A percentile compares a stretch with the other conserved stretches of the same genome.
phyloP scores from a whole-genome alignment of 2,329 filamentous ascomycete genomes.

The Karstenula rhodostoma region DNA sequence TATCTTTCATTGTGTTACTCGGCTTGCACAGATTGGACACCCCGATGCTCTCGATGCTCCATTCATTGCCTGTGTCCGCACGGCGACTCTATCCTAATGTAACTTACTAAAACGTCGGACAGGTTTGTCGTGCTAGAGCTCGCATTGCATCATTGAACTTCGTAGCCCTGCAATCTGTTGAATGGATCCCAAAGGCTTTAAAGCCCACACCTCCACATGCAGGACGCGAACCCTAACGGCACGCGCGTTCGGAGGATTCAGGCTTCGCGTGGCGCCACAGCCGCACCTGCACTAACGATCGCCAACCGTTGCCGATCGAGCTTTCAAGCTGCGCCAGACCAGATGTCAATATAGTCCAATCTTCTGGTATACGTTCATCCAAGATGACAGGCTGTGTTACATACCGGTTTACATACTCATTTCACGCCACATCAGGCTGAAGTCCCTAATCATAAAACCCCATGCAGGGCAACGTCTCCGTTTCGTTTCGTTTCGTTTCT shows the following conservation, averaged over 20 bases:
- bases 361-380: neutral
- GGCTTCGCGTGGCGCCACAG: constrained; percentile 14
- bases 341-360: neutral
- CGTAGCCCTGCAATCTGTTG: neutral
- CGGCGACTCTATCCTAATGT: neutral
- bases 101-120: neutral
- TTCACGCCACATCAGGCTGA: neutral
- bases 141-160: neutral
- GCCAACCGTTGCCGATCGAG: constrained; percentile 8
- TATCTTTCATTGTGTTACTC: neutral
- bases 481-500: constrained; percentile 10
- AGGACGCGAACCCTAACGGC: neutral
- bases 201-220: neutral
- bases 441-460: neutral
- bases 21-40: neutral
- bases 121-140: neutral
- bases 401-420: neutral
- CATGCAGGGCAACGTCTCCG: constrained; percentile 1
- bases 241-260: neutral
- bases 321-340: neutral
- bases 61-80: neutral
- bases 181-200: neutral
- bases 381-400: too few relatives aligned
- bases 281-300: constrained; percentile 10
- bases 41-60: neutral